Conservation (phyloP, 2,329 filamentous ascomycete genomes). For the Allantophomopsis cytisporea region DNA sequence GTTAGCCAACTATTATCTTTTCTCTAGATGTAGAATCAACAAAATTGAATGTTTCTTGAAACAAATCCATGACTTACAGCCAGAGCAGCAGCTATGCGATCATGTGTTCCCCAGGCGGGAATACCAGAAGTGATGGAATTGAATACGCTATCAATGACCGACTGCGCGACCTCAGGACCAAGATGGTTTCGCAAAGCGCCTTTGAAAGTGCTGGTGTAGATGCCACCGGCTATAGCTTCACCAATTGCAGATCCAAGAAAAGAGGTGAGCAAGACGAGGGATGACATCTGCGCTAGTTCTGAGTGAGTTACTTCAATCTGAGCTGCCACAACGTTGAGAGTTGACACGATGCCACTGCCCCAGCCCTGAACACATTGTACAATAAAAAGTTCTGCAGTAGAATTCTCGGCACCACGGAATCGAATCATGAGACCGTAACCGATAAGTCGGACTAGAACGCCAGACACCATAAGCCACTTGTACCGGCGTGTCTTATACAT, state of each 20-base stretch:
- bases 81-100: slow-evolving; percentile 19
- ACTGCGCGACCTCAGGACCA: slow-evolving; percentile 15
- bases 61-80: no score
- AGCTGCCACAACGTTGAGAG: slow-evolving; percentile 25
- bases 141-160: slow-evolving; percentile 23
- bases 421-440: no score
- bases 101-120: slow-evolving; percentile 24
- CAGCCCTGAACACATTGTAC: slow-evolving; percentile 33
- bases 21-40: no score
- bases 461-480: no score
- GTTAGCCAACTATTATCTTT: no score
- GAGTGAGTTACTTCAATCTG: slow-evolving; percentile 29
- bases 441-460: no score
- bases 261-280: slow-evolving; percentile 26
- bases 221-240: slow-evolving; percentile 29
- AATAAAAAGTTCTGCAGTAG: slow-evolving; percentile 28
- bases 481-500: no score
- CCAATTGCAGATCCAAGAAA: slow-evolving; percentile 26
- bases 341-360: slow-evolving; percentile 30
- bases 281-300: slow-evolving; percentile 32
- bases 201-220: slow-evolving; percentile 32
- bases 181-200: slow-evolving; percentile 21
- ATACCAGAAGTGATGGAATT: slow-evolving; percentile 29
- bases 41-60: no score
- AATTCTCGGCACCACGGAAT: slow-evolving; percentile 21